These are phyloP conservation scores for Rhizophagus clarus DNA, from an alignment of 192 early-diverging fungal genomes.

Conservation along the genomic window DNA sequence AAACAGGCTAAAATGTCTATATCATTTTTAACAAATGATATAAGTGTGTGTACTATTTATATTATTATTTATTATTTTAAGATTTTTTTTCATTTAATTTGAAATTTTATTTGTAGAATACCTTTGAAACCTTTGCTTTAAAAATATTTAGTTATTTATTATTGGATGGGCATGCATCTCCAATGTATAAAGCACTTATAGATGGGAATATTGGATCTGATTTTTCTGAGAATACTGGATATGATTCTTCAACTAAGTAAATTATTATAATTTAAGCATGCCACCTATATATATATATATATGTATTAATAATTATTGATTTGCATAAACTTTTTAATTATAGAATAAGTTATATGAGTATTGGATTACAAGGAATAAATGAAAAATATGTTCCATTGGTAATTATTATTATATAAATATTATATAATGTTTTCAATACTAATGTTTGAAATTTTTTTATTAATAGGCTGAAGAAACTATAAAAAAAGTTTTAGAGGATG, in stretches of 20 bases:
- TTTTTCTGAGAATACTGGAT: conserved; percentile 91
- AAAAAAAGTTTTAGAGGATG: conserved; percentile 65
- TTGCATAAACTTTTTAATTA: neutral
- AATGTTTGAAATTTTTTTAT: neutral
- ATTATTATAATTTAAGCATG: neutral
- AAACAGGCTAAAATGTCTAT: conserved; percentile 82
- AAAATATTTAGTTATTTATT: conserved; percentile 78
- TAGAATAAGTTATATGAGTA: conserved; percentile 65
- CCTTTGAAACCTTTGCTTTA: conserved; percentile 83
- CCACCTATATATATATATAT: too few species aligned
- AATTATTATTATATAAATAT: conserved; percentile 21
- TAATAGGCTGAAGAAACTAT: conserved; percentile 69
- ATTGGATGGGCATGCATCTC: conserved; percentile 85
- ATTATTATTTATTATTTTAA: neutral
- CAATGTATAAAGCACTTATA: conserved; percentile 93
- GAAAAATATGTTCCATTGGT: conserved; percentile 63
- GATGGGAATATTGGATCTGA: conserved; percentile 88
- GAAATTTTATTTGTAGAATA: conserved; percentile 54
- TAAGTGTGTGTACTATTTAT: conserved; percentile 45
- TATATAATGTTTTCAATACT: neutral
- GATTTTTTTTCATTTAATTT: neutral
- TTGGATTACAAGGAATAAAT: conserved; percentile 89
- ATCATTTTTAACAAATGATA: conserved; percentile 73
- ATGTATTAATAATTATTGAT: neutral
- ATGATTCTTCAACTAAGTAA: conserved; percentile 69